Evolutionary conservation across 2,329 filamentous ascomycete genomes (phyloP), one percentile per base, ranked within the genome.

Genomic region (Colletotrichum orchidophilum): DNA sequence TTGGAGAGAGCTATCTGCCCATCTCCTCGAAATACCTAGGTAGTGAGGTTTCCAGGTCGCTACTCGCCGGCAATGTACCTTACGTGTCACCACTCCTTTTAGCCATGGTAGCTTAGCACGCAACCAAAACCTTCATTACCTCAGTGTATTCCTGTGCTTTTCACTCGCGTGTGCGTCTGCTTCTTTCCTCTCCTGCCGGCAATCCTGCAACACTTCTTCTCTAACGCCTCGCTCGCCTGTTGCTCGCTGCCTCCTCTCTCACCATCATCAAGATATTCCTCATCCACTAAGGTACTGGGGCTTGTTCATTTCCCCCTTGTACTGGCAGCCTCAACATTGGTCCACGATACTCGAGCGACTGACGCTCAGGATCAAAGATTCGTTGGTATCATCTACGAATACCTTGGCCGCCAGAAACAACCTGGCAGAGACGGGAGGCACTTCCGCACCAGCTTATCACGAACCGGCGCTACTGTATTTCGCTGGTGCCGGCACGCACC

Each of bases 381-480:
- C 39, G 39, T n/a, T 46, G 18, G 39, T 46, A 46, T 46, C 39
- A 46, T 46, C 15, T 18, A 46, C 6, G 9, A 46, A 46, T 18
- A 46, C n/a, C n/a, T n/a, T n/a, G 39, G 15, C 31, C 31, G 12
- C 12, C 31, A 33, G 7, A 33, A 11, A 33, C 5, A 33, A 11
- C 31, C 12, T 46, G 26, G 7, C 46, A 50, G 42, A 61, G 27
- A 33, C 35, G 15, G 12, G 33, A 15, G 26, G 24, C 15, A 21
- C 18, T 12, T 39, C 59, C n/a, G 59, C 58, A 27, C 39, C 39
- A n/a, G 59, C 59, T 61, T 61, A 61, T 52, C 59, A 61, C 42
- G n/a, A 61, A 50, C 42, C 39, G n/a, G 59, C 21, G 59, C 59
- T 61, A 50, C 59, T 61, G 42, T 13, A 8, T 52, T 29, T 52